Evolutionary conservation across 1,284 basidiomycete species (phyloP), one percentile per base, ranked within the genome.

Genomic region (Rhodotorula sp.): DNA sequence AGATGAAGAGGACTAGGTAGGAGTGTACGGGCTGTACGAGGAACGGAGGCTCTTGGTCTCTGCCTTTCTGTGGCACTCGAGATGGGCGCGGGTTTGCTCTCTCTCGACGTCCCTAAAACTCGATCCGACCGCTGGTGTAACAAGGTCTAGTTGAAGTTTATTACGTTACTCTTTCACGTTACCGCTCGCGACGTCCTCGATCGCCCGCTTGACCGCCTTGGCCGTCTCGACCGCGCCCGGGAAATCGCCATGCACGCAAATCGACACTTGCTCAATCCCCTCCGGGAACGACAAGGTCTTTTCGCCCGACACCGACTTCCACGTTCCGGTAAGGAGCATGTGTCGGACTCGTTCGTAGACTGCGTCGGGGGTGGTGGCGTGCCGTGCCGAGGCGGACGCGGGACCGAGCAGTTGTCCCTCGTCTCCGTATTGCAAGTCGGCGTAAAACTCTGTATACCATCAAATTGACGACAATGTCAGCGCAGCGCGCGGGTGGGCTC

Each of bases 171-270:
- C 8, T 12, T 43, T 43, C 34, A 20, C 39, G 4, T 58, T 58
- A 5, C 26, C 65, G 34, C 23, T 52, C 64, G 61, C 52, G 52
- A 69, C 62, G 8, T 69, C 71, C 21, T 67, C 58, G 10, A 72
- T 72, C 26, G 71, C 71, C 49, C 56, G 43, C 47, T 62, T 52
- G 18, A 69, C 68, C 3, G 67, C 71, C 51, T 48, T 43, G 4
- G 71, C 68, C 0, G 62, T 57, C 8, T 72, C 68, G 7, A 64
- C 67, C 7, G 62, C 58, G 20, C 68, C 87, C 5, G 87, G 87
- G 0, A 87, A 88, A 70, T 88, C 88, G 0, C 87, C 88, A 76
- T 88, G 88, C 67, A 86, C 86, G 66, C 88, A 88, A 46, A 89
- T 88, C 4, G 87, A 85, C 0, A 89, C 84, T 64, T 87, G 85